Evolutionary conservation across 2,329 filamentous ascomycete genomes (phyloP), one percentile per base, ranked within the genome.

Genomic region (Botrytis medusae): DNA sequence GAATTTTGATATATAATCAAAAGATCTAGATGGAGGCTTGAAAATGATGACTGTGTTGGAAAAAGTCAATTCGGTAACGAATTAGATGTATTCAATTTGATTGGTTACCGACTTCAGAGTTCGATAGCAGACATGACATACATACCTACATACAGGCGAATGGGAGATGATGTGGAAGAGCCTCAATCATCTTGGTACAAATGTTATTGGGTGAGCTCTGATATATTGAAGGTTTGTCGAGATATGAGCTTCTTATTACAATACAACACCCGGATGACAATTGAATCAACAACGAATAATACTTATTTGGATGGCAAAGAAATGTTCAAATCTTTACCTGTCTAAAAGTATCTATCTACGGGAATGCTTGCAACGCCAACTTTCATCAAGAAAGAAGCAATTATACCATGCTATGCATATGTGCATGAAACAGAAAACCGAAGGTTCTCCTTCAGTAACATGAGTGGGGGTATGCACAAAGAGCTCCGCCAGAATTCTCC

Each of bases 331-430:
- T 69, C 48, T 69, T 69, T 37, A 51, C 40, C 65, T 57, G 48
- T 69, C 65, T 69, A 69, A 57, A 44, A 42, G 32, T 42, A 57
- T 69, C 37, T 69, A 69, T 57, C 46, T 54, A 54, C 25, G 46
- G 64, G 37, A 57, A 42, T 69, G 48, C 37, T 42, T 32, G 48
- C 48, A 57, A 57, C 65, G 65, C 65, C 40, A 57, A 32, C 34
- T 44, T 57, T 22, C 34, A 22, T 59, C 37, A 57, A 42, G 34
- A 68, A 67, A 51, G 64, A 29, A 37, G 48, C 48, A 69, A 48
- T 37, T 25, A 57, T 57, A 69, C 51, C 65, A 69, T 57, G 37
- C 65, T 57, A 42, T 59, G 48, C 65, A 57, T 68, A 68, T 68
- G 18, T 68, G 48, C n/a, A 42, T 57, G 34, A 16, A 44, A 68